Base-by-base conservation (phyloP, 345 rosid species). In the Theobroma cacao region DNA sequence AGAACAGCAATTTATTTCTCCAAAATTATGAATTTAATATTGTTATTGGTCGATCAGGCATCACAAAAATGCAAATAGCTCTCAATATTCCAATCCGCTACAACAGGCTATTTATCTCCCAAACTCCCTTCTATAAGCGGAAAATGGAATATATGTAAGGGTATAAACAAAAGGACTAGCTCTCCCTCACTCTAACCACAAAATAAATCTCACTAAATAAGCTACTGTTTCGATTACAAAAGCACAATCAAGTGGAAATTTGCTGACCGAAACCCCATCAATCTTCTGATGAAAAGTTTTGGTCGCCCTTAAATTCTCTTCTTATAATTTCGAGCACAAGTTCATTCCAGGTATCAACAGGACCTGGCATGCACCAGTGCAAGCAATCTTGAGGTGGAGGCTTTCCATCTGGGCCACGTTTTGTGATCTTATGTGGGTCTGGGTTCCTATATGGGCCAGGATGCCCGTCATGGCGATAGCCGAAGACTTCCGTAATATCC, bases 351-450 rank as follows among this genome's bases (percentile, higher is more conserved):
- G 90, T 89, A 80, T 96, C 99, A 0, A 96, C 95, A 0, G 99
- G 98, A 30, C 99, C 99, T 0, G 98, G 97, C 99, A 96, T 94
- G 92, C 98, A 96, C 99, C 99, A 96, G 84, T 96, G 99, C 67
- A 96, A 83, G 90, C 99, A 96, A 79, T 96, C 98, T 82, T 96
- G 98, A 0, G 98, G 97, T 0, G 98, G 98, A 20, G 99, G 99
- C 84, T 53, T 87, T 69, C 98, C 98, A 74, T 90, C 89, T 0
- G 94, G 91, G 31, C 97, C 89, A 0, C 97, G 93, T 84, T 91
- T 88, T 7, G 97, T 91, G 75, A 86, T 81, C 86, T 91, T 94
- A 47, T 94, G 89, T 15, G 99, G 99, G 75, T 94, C 98, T 0
- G 88, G 93, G 28, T 73, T 94, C 79, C 99, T 85, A 81, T 91